phyloP scores from a whole-genome alignment of 345 rosid genomes.

The Hevea brasiliensis region DNA sequence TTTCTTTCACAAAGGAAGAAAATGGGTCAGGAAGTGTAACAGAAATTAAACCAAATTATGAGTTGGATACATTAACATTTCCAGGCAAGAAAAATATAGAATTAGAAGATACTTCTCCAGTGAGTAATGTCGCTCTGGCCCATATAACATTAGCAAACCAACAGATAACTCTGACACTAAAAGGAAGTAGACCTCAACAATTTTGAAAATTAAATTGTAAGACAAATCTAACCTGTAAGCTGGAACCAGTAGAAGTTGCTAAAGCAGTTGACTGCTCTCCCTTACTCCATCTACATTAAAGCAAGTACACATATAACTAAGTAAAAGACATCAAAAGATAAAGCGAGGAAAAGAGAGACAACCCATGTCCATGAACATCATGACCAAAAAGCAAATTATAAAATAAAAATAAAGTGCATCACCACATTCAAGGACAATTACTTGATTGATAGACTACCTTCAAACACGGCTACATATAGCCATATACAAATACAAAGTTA shows the following conservation, averaged over 20 bases:
- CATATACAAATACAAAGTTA: too few species aligned
- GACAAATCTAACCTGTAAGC: conserved; percentile 50
- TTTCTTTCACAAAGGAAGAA: background rate
- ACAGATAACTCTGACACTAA: background rate
- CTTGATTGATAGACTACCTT: too few species aligned
- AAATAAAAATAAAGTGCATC: too few species aligned
- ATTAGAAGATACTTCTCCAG: background rate
- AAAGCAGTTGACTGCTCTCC: conserved; percentile 91
- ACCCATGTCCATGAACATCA: too few species aligned
- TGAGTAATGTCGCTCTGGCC: background rate
- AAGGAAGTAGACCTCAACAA: background rate
- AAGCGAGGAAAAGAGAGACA: background rate
- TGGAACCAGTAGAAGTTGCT: conserved; percentile 68
- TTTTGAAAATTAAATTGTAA: background rate
- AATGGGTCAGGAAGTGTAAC: background rate
- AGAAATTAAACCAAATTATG: background rate
- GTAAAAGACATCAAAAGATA: background rate
- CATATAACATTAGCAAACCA: background rate
- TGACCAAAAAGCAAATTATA: too few species aligned
- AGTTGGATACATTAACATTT: background rate
- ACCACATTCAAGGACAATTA: too few species aligned
- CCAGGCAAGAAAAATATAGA: background rate
- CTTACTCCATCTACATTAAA: conserved; percentile 53
- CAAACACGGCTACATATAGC: too few species aligned
- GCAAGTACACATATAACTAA: background rate